Conservation (phyloP, 129 eudicot species). For the Chrysanthemum seticuspe region DNA sequence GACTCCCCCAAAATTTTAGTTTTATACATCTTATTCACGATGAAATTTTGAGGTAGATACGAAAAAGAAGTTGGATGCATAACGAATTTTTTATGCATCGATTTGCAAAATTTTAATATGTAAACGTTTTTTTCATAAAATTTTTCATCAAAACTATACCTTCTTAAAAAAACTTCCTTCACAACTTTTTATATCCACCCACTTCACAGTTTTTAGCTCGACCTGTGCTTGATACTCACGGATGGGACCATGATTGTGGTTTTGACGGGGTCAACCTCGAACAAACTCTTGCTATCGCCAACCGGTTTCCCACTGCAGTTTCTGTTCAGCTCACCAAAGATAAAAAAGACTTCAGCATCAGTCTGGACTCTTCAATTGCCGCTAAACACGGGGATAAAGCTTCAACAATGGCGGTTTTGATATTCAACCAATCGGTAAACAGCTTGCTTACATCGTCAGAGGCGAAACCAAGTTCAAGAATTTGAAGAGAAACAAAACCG, state of each 20-base stretch:
- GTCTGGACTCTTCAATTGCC: conserved; percentile 74
- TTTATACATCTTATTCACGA: no score
- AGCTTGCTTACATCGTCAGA: conserved; percentile 71
- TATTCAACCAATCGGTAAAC: conserved; percentile 75
- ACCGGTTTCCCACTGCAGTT: conserved; percentile 56
- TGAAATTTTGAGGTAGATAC: no score
- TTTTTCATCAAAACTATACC: no score
- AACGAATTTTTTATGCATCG: no score
- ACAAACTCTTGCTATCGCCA: conserved; percentile 57
- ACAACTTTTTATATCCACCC: no score
- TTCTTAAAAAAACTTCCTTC: no score
- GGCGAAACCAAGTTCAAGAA: conserved; percentile 86
- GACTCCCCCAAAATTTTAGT: no score
- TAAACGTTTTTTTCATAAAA: no score
- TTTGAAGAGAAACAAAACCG: conserved; percentile 70
- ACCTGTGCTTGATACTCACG: conserved; percentile 76
- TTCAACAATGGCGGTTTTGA: conserved; percentile 83
- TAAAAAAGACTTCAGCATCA: conserved; percentile 82
- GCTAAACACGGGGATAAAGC: conserved; percentile 70
- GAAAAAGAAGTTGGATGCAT: no score
- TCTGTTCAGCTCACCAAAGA: conserved; percentile 75
- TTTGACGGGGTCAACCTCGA: conserved; percentile 89
- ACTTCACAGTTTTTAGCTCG: conserved; percentile 88
- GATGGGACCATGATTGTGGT: conserved; percentile 99
- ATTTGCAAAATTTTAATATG: no score